phyloP scores from a whole-genome alignment of 1,139 yeast species.

The Diutina mesorugosa region DNA sequence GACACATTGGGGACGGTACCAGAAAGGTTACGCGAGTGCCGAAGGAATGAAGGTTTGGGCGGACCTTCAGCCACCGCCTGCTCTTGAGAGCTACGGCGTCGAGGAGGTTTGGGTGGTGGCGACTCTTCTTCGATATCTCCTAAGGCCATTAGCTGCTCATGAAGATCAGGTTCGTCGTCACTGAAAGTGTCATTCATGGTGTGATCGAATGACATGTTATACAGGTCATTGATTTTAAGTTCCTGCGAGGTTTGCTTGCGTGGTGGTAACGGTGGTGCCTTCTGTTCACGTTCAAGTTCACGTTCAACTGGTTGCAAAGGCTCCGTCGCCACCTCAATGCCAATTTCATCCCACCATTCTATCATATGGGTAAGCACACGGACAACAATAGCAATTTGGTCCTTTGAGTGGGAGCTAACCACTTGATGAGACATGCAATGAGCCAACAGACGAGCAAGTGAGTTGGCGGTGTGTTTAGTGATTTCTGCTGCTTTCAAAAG shows the following conservation, averaged over 20 bases:
- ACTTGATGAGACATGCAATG: slow-evolving; percentile 42
- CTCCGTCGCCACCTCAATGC: neutral
- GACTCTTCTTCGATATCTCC: neutral
- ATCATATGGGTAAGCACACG: slow-evolving; percentile 37
- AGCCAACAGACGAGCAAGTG: slow-evolving; percentile 35
- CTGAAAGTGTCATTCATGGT: slow-evolving; percentile 13
- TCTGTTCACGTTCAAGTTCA: slow-evolving; percentile 6
- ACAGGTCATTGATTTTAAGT: slow-evolving; percentile 14
- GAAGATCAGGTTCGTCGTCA: slow-evolving; percentile 6
- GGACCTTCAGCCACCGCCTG: neutral
- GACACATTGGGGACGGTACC: neutral
- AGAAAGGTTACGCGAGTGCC: neutral
- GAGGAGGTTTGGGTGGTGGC: neutral
- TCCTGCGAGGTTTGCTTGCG: slow-evolving; percentile 9
- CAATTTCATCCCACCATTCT: slow-evolving; percentile 23
- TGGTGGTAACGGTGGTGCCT: slow-evolving; percentile 12
- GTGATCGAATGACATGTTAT: slow-evolving; percentile 9
- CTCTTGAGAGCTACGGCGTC: neutral
- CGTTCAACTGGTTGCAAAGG: slow-evolving; percentile 5
- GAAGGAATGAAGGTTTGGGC: neutral
- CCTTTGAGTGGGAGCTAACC: slow-evolving; percentile 29
- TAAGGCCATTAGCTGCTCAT: neutral
- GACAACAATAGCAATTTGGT: slow-evolving; percentile 33
- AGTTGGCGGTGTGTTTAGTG: slow-evolving; percentile 33
- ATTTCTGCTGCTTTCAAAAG: slow-evolving; percentile 15